phyloP scores from a whole-genome alignment of 2,329 filamentous ascomycete genomes.

The Gremmenia infestans region DNA sequence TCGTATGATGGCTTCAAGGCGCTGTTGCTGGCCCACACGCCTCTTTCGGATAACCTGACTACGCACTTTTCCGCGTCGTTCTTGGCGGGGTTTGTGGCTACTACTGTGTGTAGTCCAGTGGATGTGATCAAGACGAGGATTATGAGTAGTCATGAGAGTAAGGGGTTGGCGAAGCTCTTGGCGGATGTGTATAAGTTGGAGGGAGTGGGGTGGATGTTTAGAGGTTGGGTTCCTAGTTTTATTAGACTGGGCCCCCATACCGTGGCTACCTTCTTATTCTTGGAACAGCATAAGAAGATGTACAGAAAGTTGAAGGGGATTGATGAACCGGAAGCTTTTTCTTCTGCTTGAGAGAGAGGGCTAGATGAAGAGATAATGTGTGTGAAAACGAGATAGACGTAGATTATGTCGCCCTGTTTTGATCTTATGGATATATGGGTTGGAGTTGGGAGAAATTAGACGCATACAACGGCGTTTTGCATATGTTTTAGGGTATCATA shows the following conservation, averaged over 20 bases:
- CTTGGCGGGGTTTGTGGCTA: conserved; percentile 75
- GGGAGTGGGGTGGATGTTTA: conserved; percentile 79
- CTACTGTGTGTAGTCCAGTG: conserved; percentile 77
- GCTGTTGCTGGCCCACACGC: conserved; percentile 59
- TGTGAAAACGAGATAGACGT: background rate
- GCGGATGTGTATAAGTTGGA: conserved; percentile 64
- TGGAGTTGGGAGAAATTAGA: conserved; percentile 17
- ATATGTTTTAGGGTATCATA: conserved; percentile 22
- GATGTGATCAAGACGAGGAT: conserved; percentile 87
- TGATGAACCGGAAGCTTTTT: conserved; percentile 16
- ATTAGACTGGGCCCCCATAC: conserved; percentile 69
- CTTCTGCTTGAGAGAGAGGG: conserved; percentile 10
- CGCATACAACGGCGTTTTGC: conserved; percentile 18
- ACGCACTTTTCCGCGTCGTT: conserved; percentile 78
- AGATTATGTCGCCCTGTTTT: background rate
- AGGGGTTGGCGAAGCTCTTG: conserved; percentile 55
- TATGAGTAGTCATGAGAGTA: conserved; percentile 62
- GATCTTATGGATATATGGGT: conserved; percentile 2
- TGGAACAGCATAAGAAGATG: conserved; percentile 79
- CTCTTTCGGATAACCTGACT: conserved; percentile 61
- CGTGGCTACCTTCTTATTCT: conserved; percentile 78
- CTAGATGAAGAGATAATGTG: background rate
- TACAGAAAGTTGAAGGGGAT: conserved; percentile 52
- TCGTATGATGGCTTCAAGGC: conserved; percentile 81
- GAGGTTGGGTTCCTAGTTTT: conserved; percentile 81